Conservation (phyloP, 2,329 filamentous ascomycete genomes). For the Xylaria sp. region DNA sequence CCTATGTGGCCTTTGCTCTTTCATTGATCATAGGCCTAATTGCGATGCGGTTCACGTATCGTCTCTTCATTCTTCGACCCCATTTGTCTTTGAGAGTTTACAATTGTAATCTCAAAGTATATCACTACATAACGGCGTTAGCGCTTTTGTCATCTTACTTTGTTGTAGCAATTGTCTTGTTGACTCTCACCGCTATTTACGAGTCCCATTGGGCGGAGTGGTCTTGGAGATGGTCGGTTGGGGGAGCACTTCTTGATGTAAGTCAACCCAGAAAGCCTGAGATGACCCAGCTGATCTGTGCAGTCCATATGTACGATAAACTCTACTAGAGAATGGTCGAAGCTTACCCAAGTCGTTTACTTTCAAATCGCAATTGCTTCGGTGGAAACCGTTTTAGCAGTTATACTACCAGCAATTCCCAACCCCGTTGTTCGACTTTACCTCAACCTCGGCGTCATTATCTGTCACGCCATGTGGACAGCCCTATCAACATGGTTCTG, state of each 20-base stretch:
- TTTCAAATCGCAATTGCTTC: background rate
- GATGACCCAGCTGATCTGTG: constrained; percentile 6
- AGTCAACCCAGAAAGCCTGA: background rate
- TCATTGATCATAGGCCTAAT: background rate
- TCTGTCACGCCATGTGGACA: constrained; percentile 28
- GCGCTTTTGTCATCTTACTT: background rate
- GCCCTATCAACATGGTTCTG: constrained; percentile 15
- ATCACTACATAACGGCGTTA: background rate
- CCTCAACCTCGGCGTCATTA: constrained; percentile 15
- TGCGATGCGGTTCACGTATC: background rate
- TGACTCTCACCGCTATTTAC: background rate
- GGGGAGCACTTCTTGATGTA: constrained; percentile 28
- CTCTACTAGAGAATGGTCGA: background rate
- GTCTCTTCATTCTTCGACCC: background rate
- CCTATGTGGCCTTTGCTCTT: constrained; percentile 27
- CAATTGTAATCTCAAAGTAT: background rate
- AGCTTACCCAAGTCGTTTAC: background rate
- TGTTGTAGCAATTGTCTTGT: background rate
- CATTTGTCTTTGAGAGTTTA: background rate
- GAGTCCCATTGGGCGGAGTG: constrained; percentile 14
- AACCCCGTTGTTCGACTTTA: background rate
- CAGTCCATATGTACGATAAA: constrained; percentile 22
- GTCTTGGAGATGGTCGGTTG: constrained; percentile 30
- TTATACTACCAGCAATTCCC: constrained; percentile 14
- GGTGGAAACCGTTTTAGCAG: constrained; percentile 3